Base-by-base conservation (phyloP, 192 early-diverging fungal species). In the Lobosporangium transversale region DNA sequence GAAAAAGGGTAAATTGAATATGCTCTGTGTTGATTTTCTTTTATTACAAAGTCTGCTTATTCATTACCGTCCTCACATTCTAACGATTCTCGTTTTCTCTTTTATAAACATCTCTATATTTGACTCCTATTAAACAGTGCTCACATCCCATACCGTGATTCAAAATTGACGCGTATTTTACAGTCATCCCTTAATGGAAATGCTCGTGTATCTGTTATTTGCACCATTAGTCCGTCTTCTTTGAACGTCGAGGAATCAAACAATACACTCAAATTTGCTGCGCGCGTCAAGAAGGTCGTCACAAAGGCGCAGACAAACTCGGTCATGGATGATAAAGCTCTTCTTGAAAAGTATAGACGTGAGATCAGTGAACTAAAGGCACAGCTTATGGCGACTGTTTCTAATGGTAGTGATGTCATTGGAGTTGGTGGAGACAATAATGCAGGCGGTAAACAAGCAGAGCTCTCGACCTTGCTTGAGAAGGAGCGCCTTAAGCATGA, bases 101-200 rank as follows among this genome's bases (percentile, higher is more conserved):
- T 40, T 14, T 40, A 40, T 40, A 40, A 10, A 7, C 37, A 40
- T 14, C 37, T 10, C 12, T 5, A 10, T 9, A 52, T 26, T 52
- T 3, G 7, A 8, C 7, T 4, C 47, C 40, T 56, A n/a, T n/a
- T n/a, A n/a, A n/a, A n/a, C n/a, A 70, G 74, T 23, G 87, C 86
- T 1, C 97, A 98, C 80, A 94, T 99, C 51, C 97, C 97, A 1
- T 99, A 93, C 80, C 92, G 97, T 33, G 97, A 99, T 70, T 98
- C 96, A 0, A 98, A 98, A 62, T 76, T 99, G 43, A 99, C 97
- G 2, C 84, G 97, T 23, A 94, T 99, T 26, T 73, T 99, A 21
- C 96, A 98, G 75, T 86, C 92, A 6, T 96, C 97, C 0, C 83
- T 99, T 5, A 91, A 92, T 8, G 97, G 97, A 36, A 95, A 93